Evolutionary conservation across 768 basidiomycete species (phyloP), one percentile per base, ranked within the genome.

Genomic region (Gyrodon lividus): DNA sequence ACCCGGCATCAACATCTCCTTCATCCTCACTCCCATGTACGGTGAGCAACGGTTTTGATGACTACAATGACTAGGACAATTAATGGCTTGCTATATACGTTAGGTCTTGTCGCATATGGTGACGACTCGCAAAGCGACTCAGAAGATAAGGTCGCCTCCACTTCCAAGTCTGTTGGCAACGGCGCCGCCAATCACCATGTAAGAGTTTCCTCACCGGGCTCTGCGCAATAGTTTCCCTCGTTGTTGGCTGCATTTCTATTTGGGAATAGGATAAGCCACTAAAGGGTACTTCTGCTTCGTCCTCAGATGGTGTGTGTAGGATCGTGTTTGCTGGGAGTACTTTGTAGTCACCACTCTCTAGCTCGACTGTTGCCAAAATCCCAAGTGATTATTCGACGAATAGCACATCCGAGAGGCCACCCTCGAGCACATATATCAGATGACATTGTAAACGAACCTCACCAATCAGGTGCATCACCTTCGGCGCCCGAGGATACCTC

Each of bases 81-180:
- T 23, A 14, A 14, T 35, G 16, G n/a, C 16, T 19, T 50, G n/a
- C 42, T 19, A 31, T 31, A n/a, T 50, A 20, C n/a, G 20, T 2
- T 14, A 86, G 84, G 82, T 17, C 78, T 87, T 31, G 79, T 80
- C 23, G 79, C 79, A 28, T 86, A 86, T 60, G 81, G 76, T 58
- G 83, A 81, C 48, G 84, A 84, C 57, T 80, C 80, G n/a, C 76
- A 75, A 19, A 83, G 80, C 54, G 84, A 83, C 53, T 68, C 73
- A 19, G 84, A 82, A 51, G 72, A 70, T 14, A 70, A 67, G 35
- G 60, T 73, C 4, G 64, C 70, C 48, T 66, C 70, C 39, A 65
- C 69, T 39, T 65, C 65, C 38, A 61, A 49, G 45, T 46, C 45
- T 19, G 42, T 43, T 45, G 50, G 45, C 19, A 52, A 39, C 37